phyloP scores from a whole-genome alignment of 2,329 filamentous ascomycete species.

The Pezicula rhizophila region DNA sequence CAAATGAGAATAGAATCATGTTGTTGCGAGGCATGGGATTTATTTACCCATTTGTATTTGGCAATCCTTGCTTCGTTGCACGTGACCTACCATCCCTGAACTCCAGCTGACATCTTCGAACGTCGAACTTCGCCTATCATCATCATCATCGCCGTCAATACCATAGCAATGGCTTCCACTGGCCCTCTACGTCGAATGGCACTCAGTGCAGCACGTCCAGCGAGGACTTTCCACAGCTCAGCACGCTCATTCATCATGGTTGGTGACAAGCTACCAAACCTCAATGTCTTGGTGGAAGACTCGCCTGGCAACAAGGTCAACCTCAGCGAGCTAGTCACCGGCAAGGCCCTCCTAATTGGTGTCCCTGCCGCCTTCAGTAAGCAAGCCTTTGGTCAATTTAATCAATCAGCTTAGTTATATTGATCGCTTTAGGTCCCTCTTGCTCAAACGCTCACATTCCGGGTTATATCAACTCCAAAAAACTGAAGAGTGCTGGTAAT shows the following conservation, averaged over 20 bases:
- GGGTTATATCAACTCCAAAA: conserved; percentile 74
- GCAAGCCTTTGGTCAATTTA: conserved; percentile 28
- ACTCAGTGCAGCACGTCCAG: conserved; percentile 6
- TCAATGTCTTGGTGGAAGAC: conserved; percentile 73
- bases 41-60: too few relatives aligned
- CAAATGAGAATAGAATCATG: too few relatives aligned
- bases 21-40: too few relatives aligned
- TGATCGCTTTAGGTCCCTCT: conserved; percentile 39
- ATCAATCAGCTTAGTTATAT: too few relatives aligned
- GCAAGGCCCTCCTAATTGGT: conserved; percentile 77
- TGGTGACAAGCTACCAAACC: conserved; percentile 72
- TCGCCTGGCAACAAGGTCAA: conserved; percentile 92
- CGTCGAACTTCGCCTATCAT: too few relatives aligned
- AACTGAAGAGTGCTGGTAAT: conserved; percentile 71
- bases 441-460: conserved; percentile 73
- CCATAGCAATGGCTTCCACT: conserved; percentile 18
- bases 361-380: conserved; percentile 72
- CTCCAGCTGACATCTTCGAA: too few relatives aligned
- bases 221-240: conserved; percentile 55
- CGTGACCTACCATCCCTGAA: too few relatives aligned
- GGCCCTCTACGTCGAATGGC: conserved; percentile 16
- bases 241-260: conserved; percentile 60
- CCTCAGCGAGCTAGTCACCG: conserved; percentile 65
- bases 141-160: not conserved
- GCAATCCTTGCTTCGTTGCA: too few relatives aligned